These are phyloP conservation scores for Saturnispora gosingensis DNA, from an alignment of 805 yeast species.

Conservation along the genomic window DNA sequence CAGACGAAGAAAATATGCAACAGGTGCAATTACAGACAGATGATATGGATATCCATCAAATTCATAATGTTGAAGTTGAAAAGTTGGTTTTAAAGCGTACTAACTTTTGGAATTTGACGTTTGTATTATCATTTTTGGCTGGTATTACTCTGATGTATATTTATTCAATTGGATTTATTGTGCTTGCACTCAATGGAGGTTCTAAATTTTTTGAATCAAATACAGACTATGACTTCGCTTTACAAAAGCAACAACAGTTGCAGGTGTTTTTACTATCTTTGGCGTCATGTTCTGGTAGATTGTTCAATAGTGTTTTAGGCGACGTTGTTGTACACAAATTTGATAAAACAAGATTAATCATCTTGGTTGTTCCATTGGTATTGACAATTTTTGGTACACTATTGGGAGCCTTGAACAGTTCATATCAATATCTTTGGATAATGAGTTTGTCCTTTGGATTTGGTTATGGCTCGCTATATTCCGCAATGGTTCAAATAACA, in stretches of 20 bases:
- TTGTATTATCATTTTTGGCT: conserved; percentile 44
- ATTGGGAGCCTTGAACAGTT: conserved; percentile 31
- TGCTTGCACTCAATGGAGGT: conserved; percentile 35
- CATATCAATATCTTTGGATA: conserved; percentile 34
- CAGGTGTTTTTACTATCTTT: conserved; percentile 69
- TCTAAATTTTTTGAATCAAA: conserved; percentile 11
- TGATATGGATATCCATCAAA: background rate
- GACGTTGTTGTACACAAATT: conserved; percentile 48
- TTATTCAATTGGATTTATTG: conserved; percentile 65
- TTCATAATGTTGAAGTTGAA: conserved; percentile 6
- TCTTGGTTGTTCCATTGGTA: conserved; percentile 43
- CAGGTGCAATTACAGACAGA: background rate
- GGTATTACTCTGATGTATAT: conserved; percentile 72
- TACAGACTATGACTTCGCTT: conserved; percentile 8
- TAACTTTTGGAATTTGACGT: conserved; percentile 43
- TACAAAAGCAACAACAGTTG: conserved; percentile 51
- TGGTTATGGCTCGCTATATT: conserved; percentile 66
- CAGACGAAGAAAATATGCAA: background rate
- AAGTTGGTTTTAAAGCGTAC: conserved; percentile 19
- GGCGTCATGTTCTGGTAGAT: conserved; percentile 58
- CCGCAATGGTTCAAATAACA: conserved; percentile 67
- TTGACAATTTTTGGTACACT: conserved; percentile 44
- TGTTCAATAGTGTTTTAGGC: conserved; percentile 53
- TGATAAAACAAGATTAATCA: conserved; percentile 28
- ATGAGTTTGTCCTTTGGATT: conserved; percentile 54